These are phyloP conservation scores for Paracoccidioides brasiliensis DNA, from an alignment of 2,329 filamentous ascomycete genomes.

Conservation along the genomic window DNA sequence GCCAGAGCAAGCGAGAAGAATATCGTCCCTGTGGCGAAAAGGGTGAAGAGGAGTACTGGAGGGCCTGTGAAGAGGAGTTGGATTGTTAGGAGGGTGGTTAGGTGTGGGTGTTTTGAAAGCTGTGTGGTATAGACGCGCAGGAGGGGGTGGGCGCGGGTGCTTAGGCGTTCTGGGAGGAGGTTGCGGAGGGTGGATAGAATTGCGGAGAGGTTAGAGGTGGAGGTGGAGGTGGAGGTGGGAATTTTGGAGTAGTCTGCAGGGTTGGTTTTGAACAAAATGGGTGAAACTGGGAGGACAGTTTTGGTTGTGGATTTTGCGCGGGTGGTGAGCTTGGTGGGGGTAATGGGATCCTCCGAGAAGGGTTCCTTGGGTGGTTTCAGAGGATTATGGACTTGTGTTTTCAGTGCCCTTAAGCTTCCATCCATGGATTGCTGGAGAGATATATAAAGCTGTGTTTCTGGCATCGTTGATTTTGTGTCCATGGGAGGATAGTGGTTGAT, in stretches of 20 bases:
- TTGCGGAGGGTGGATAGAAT: background rate
- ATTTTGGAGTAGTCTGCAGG: background rate
- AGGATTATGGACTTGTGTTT: too few species aligned
- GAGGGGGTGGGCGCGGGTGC: background rate
- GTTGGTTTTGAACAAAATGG: background rate
- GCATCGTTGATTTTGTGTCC: background rate
- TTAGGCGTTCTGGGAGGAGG: background rate
- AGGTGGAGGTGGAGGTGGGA: background rate
- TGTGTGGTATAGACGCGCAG: conserved; percentile 40
- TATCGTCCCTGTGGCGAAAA: conserved; percentile 51
- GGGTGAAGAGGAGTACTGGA: conserved; percentile 50
- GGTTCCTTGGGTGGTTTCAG: background rate
- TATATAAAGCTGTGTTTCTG: too few species aligned
- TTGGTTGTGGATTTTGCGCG: background rate
- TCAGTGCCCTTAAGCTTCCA: background rate
- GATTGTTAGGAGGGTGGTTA: conserved; percentile 54
- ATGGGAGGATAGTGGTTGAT: background rate
- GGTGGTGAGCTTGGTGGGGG: background rate
- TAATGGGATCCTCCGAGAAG: background rate
- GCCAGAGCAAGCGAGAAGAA: conserved; percentile 50
- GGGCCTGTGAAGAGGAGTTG: conserved; percentile 54
- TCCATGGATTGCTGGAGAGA: background rate
- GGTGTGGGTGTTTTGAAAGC: conserved; percentile 49
- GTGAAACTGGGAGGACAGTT: background rate
- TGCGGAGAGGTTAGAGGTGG: background rate